Conservation (phyloP, 2,329 filamentous ascomycete species). For the Sclerotinia nivalis region DNA sequence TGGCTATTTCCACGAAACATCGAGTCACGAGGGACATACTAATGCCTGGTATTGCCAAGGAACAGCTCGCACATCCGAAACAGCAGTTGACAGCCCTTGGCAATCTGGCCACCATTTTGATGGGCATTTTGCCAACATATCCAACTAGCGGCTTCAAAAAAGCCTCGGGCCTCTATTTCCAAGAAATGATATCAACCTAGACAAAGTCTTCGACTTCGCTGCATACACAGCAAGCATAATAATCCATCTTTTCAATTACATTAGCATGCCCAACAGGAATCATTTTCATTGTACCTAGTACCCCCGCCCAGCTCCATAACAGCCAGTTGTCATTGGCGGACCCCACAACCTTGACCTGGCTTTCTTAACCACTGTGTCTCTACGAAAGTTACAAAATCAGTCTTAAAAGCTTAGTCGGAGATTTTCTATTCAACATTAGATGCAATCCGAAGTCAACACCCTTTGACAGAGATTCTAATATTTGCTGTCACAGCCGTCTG, state of each 20-base stretch:
- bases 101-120: background rate
- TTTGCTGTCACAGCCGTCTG: background rate
- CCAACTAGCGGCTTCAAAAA: background rate
- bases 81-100: background rate
- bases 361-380: background rate
- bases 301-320: background rate
- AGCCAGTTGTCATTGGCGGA: no score
- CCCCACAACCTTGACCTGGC: background rate
- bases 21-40: background rate
- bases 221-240: background rate
- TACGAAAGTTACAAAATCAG: background rate
- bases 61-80: background rate
- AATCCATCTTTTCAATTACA: background rate
- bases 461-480: background rate
- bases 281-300: background rate
- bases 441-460: background rate
- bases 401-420: background rate
- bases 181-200: background rate
- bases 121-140: background rate
- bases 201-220: background rate
- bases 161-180: no score
- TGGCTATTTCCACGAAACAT: background rate
- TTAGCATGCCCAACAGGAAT: background rate
- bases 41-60: constrained; percentile 2
- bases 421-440: background rate